Evolutionary conservation across 768 basidiomycete genomes (phyloP).

Genomic region (Lactarius indigo): DNA sequence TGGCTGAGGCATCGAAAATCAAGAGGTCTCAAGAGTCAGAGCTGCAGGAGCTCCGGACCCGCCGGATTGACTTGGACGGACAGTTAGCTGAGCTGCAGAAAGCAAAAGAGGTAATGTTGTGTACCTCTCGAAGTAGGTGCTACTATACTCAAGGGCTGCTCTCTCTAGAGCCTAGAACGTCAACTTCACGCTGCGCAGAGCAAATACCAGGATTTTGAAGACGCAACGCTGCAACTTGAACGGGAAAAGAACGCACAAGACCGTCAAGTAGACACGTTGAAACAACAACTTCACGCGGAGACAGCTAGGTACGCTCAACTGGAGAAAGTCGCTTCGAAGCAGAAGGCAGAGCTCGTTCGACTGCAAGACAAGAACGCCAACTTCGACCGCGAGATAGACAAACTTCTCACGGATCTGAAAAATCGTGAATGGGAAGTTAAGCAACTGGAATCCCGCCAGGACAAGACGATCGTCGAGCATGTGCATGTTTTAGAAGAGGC

Average conservation of each 20-base stretch:
- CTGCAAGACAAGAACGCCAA: constrained; percentile 67
- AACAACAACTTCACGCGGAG: constrained; percentile 75
- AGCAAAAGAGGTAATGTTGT: constrained; percentile 65
- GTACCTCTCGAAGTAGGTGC: background rate
- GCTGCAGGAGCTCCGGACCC: constrained; percentile 60
- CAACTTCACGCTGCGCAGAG: constrained; percentile 68
- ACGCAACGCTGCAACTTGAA: constrained; percentile 79
- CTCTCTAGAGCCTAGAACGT: constrained; percentile 64
- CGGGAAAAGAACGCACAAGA: constrained; percentile 73
- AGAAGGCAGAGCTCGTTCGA: constrained; percentile 66
- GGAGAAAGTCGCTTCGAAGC: constrained; percentile 57
- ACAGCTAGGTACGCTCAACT: constrained; percentile 66
- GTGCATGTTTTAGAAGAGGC: constrained; percentile 95
- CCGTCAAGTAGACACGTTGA: constrained; percentile 65
- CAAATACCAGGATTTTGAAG: constrained; percentile 85
- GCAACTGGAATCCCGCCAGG: constrained; percentile 80
- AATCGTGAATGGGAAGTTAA: constrained; percentile 82
- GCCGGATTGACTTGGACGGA: constrained; percentile 63
- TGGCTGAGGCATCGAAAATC: constrained; percentile 62
- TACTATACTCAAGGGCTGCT: constrained; percentile 9
- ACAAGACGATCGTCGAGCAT: constrained; percentile 99
- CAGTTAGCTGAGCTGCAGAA: constrained; percentile 58
- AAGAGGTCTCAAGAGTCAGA: constrained; percentile 71
- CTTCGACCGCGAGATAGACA: constrained; percentile 77
- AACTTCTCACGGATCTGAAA: constrained; percentile 76